Evolutionary conservation across 208 protist species (phyloP).

Genomic region (Crithidia acanthocephali): DNA sequence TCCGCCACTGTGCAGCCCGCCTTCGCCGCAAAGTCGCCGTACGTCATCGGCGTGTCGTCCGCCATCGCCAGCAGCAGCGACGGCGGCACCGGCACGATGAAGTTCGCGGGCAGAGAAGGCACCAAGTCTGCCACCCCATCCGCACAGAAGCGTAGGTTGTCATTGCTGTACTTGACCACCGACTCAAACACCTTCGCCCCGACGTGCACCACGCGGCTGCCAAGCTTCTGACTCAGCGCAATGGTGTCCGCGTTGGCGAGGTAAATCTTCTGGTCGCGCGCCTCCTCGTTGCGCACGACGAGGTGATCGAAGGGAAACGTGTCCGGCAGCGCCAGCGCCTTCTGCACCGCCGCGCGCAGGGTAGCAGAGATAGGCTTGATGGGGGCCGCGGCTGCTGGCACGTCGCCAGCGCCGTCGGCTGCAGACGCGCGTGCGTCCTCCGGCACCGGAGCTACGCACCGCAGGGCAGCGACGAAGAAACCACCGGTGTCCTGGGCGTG

Average conservation of each 20-base stretch:
- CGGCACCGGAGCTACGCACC: constrained; percentile 66
- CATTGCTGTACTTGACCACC: constrained; percentile 79
- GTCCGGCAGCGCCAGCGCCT: constrained; percentile 56
- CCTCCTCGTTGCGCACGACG: constrained; percentile 61
- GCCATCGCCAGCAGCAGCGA: constrained; percentile 52
- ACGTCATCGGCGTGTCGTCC: constrained; percentile 36
- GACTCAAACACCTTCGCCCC: constrained; percentile 89
- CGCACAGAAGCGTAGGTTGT: constrained; percentile 73
- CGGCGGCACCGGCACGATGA: constrained; percentile 50
- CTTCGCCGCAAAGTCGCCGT: constrained; percentile 42
- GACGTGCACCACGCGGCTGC: constrained; percentile 71
- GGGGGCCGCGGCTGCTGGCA: constrained; percentile 6
- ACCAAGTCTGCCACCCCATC: constrained; percentile 70
- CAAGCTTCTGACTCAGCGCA: constrained; percentile 54
- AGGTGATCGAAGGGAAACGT: constrained; percentile 62
- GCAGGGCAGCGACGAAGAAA: constrained; percentile 96
- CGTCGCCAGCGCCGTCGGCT: constrained; percentile 11
- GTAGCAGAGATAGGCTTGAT: constrained; percentile 49
- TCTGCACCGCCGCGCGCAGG: constrained; percentile 48
- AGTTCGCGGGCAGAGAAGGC: constrained; percentile 51
- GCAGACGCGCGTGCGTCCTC: constrained; percentile 14
- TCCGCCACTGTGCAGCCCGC: constrained; percentile 24
- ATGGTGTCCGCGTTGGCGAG: constrained; percentile 60
- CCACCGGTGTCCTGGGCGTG: constrained; percentile 97
- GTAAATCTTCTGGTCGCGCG: constrained; percentile 84